These are phyloP conservation scores for Neopestalotiopsis clavispora DNA, from an alignment of 2,329 filamentous ascomycete genomes.

Conservation along the genomic window DNA sequence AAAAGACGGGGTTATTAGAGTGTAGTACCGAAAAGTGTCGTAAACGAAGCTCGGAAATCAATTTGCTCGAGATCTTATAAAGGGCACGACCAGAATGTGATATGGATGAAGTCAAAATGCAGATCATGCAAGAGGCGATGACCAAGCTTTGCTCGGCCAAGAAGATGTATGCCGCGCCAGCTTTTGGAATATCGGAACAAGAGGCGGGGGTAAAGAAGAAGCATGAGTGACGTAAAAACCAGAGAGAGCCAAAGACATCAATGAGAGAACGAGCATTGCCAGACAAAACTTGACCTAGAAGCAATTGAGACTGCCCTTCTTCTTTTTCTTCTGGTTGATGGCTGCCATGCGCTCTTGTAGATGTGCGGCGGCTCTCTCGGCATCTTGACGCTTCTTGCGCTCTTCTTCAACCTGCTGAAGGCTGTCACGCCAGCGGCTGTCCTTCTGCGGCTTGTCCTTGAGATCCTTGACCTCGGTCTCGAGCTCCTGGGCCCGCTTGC, in stretches of 20 bases:
- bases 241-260: slow-evolving; percentile 17
- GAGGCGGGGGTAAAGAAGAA: neutral
- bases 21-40: neutral
- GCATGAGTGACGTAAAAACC: neutral
- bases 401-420: slow-evolving; percentile 96
- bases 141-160: neutral
- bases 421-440: slow-evolving; percentile 62
- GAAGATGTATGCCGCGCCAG: neutral
- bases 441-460: slow-evolving; percentile 58
- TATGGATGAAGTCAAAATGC: neutral
- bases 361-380: slow-evolving; percentile 85
- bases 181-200: neutral
- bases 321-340: slow-evolving; percentile 92
- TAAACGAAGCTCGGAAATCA: neutral
- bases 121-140: neutral
- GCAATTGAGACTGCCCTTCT: slow-evolving; percentile 95
- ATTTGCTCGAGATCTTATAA: neutral
- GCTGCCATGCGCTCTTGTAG: slow-evolving; percentile 95
- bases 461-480: slow-evolving; percentile 75
- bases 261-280: slow-evolving; percentile 22
- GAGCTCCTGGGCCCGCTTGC: slow-evolving; percentile 79
- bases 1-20: neutral
- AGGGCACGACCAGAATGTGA: neutral
- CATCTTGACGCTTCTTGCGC: slow-evolving; percentile 86
- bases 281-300: slow-evolving; percentile 66